A percentile compares a stretch with the other conserved stretches of the same genome.
Conservation (phyloP, 257 asterid species). For the Rhazya stricta region DNA sequence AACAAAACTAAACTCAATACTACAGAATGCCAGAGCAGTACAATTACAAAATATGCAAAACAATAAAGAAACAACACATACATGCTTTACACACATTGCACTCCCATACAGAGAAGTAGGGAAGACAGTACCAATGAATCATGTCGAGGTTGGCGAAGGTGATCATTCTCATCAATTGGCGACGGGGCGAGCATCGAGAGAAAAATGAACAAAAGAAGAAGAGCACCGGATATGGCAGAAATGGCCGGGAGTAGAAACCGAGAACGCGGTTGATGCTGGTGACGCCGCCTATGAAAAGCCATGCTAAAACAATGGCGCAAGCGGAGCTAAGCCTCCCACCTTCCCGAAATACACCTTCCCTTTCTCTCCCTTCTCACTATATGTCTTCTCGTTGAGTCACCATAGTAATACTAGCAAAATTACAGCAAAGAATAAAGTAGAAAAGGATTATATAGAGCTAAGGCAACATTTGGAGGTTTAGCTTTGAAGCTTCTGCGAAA, state of each 20-base stretch:
- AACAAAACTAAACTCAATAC: conserved; percentile 17
- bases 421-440: background rate
- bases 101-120: background rate
- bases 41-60: background rate
- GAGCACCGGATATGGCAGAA: conserved; percentile 45
- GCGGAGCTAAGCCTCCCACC: conserved; percentile 15
- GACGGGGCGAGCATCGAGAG: conserved; percentile 72
- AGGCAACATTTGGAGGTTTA: background rate
- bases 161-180: conserved; percentile 50
- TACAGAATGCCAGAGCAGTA: conserved; percentile 7
- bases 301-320: conserved; percentile 38
- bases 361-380: background rate
- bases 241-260: conserved; percentile 48
- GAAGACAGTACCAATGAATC: conserved; percentile 20
- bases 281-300: conserved; percentile 81
- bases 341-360: background rate
- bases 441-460: background rate
- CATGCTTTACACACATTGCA: background rate
- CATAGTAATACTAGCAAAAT: background rate
- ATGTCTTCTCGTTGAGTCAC: background rate
- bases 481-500: background rate
- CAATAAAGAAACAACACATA: background rate
- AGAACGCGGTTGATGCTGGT: conserved; percentile 43
- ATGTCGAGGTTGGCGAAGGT: conserved; percentile 31
- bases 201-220: conserved; percentile 49